Conservation (phyloP, 306 rosid species). For the Alnus glutinosa region DNA sequence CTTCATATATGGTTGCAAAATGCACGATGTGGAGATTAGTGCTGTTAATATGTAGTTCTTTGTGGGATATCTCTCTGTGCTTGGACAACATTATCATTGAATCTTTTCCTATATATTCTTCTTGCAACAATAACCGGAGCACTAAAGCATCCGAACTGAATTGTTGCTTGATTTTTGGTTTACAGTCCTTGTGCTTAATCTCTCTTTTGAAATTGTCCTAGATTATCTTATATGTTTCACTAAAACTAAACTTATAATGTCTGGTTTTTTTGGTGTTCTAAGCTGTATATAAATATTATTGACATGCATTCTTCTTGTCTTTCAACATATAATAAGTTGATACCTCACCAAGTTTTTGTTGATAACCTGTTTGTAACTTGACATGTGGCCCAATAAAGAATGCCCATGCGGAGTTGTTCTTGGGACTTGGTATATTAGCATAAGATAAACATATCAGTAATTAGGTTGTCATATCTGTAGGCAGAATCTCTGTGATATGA, state of each 20-base stretch:
- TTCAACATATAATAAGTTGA: neutral
- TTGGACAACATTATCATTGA: neutral
- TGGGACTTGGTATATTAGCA: neutral
- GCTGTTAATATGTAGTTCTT: neutral
- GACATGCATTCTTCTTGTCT: neutral
- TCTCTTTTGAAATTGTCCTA: neutral
- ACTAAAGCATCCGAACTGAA: neutral
- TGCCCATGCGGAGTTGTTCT: too few relatives aligned
- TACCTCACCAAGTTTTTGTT: neutral
- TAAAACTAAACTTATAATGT: too few relatives aligned
- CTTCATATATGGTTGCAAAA: neutral
- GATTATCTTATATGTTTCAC: too few relatives aligned
- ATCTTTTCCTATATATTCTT: neutral
- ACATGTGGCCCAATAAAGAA: too few relatives aligned
- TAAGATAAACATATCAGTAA: neutral
- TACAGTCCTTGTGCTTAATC: neutral
- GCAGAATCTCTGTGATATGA: neutral
- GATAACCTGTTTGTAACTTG: neutral
- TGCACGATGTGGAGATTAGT: neutral
- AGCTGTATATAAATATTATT: neutral
- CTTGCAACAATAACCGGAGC: neutral
- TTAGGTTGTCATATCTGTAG: neutral
- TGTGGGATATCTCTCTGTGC: neutral
- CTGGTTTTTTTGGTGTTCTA: neutral
- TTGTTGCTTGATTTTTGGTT: neutral